A percentile compares a stretch with the other conserved stretches of the same genome.
These are phyloP conservation scores for Psidium friedrichsthalianum DNA, from an alignment of 345 rosid species.

Conservation along the genomic window DNA sequence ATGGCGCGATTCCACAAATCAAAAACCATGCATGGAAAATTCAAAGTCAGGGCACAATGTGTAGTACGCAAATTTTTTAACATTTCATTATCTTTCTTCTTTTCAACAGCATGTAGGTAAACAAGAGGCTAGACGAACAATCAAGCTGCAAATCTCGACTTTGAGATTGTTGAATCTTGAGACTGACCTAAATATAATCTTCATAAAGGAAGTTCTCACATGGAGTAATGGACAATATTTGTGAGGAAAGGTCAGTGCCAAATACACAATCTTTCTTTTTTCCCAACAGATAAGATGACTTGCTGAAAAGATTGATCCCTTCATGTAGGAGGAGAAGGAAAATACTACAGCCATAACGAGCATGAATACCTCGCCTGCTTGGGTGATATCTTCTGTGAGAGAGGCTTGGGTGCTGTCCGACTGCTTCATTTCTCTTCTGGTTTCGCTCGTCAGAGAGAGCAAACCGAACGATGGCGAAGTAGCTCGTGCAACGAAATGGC, in stretches of 20 bases:
- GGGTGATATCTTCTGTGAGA: slow-evolving; percentile 45
- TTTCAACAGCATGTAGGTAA: neutral
- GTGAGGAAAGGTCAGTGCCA: neutral
- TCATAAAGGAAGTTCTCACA: neutral
- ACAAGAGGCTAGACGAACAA: neutral
- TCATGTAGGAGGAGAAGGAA: neutral
- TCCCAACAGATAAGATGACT: fast-evolving
- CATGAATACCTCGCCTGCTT: neutral
- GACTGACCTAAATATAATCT: neutral
- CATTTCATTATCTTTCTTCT: neutral
- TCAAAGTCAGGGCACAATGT: neutral
- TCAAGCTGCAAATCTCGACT: neutral
- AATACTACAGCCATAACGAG: neutral
- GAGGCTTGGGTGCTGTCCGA: slow-evolving; percentile 6
- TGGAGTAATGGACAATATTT: neutral
- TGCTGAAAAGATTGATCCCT: neutral
- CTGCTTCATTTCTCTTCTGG: slow-evolving; percentile 10
- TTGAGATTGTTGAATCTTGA: neutral
- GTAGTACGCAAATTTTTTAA: neutral
- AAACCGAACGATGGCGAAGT: neutral
- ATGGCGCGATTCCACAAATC: neutral
- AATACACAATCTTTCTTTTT: neutral
- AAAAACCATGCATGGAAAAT: neutral
- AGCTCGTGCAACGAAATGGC: too few relatives aligned
- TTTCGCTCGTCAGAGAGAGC: neutral